Evolutionary conservation across 305 asterid genomes (phyloP), one percentile per base, ranked within the genome.

Genomic region (Stenogyne calaminthoides): DNA sequence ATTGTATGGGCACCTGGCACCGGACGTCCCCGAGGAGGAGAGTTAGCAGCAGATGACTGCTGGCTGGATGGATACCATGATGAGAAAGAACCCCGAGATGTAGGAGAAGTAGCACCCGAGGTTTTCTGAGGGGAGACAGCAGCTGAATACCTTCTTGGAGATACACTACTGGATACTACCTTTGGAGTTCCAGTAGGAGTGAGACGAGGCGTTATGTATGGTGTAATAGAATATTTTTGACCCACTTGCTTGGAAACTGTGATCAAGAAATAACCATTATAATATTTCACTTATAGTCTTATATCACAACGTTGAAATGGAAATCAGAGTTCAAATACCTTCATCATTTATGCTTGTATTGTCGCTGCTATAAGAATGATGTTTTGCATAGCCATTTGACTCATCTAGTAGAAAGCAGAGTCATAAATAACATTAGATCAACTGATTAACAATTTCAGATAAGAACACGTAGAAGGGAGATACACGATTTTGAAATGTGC

Each of bases 1-100:
- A 47, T 47, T 2, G 5, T 47, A 47, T 14, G 59, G 29, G 84
- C 99, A 87, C 99, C 99, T 88, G 97, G 86, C 55, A 78, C 15
- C 10, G 92, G 83, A 65, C 88, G 95, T 18, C 86, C 89, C 10
- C 85, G 87, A 64, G 98, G 97, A 73, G 98, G 99, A 67, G 99
- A 92, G 88, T 82, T 92, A n/a, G 99, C 96, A 25, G 97, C 97
- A n/a, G 99, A 92, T 4, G 99, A 95, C 80, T 88, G 98, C 84
- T 89, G 99, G 81, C 98, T 92, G 79, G 99, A 95, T 9, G 99
- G 85, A 76, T 83, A 92, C 89, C 89, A 95, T 34, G 98, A 89
- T 14, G 99, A 89, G 61, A 87, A 76, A 64, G 98, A 84, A 19
- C 90, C 96, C n/a, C 88, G 87, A 57, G 52, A 74, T 56, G 78